phyloP scores from a whole-genome alignment of 306 rosid species.

The Carpinus viminea region DNA sequence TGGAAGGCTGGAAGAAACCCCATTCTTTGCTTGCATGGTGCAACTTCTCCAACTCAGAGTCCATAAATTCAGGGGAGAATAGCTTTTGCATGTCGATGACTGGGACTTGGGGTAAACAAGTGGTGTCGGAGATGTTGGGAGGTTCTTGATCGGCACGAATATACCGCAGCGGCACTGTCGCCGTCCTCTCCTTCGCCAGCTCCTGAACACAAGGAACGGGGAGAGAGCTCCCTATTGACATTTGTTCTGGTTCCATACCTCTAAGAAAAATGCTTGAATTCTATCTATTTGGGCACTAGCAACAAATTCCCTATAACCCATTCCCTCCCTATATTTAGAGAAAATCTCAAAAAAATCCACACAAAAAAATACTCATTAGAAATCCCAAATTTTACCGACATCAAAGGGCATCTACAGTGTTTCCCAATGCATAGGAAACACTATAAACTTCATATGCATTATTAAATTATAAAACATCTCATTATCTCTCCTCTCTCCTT shows the following conservation, averaged over 20 bases:
- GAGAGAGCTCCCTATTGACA: neutral
- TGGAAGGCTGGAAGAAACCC: slow-evolving; percentile 61
- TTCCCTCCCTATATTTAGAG: too few relatives aligned
- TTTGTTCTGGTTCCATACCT: neutral
- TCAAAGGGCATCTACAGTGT: too few relatives aligned
- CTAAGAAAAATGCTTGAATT: too few relatives aligned
- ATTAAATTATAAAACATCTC: too few relatives aligned
- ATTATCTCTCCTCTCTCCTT: too few relatives aligned
- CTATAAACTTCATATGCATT: too few relatives aligned
- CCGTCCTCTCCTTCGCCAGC: slow-evolving; percentile 20
- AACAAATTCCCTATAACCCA: too few relatives aligned
- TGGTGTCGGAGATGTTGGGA: slow-evolving; percentile 5
- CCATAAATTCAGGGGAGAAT: slow-evolving; percentile 21
- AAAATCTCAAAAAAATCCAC: too few relatives aligned
- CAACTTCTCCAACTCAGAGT: slow-evolving; percentile 36
- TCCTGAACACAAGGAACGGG: slow-evolving; percentile 37
- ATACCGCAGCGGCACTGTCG: slow-evolving; percentile 40
- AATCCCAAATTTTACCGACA: too few relatives aligned
- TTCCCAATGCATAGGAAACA: too few relatives aligned
- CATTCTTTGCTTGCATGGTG: slow-evolving; percentile 50
- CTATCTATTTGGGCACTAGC: too few relatives aligned
- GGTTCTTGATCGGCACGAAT: slow-evolving; percentile 41
- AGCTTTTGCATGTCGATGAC: slow-evolving; percentile 44
- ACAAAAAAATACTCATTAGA: too few relatives aligned
- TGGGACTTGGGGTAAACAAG: slow-evolving; percentile 33